phyloP scores from a whole-genome alignment of 441 rosid genomes.

The Pelargonium cotyledonis region DNA sequence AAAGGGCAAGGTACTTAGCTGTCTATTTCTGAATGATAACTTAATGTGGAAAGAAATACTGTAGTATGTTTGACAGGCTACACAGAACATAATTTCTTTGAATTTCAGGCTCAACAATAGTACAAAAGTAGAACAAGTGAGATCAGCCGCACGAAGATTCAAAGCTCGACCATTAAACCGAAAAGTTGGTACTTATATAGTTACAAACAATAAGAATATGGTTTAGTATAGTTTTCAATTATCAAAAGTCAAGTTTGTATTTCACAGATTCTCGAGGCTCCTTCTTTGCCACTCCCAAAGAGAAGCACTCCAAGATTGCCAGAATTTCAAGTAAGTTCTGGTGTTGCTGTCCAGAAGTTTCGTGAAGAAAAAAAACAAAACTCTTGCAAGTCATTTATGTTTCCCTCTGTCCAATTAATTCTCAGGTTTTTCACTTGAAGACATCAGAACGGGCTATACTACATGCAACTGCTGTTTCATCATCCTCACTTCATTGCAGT shows the following conservation, averaged over 20 bases:
- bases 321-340: constrained; percentile 59
- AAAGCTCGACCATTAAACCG: constrained; percentile 87
- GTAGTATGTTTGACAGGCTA: not conserved
- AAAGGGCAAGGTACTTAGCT: constrained; percentile 51
- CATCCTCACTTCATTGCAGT: constrained; percentile 35
- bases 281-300: constrained; percentile 58
- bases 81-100: constrained; percentile 16
- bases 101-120: constrained; percentile 56
- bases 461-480: constrained; percentile 45
- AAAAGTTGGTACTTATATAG: constrained; percentile 45
- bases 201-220: constrained; percentile 4
- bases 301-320: constrained; percentile 69
- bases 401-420: constrained; percentile 17
- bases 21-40: constrained; percentile 11
- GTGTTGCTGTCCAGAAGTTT: constrained; percentile 1
- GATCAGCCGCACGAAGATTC: constrained; percentile 43
- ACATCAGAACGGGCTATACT: constrained; percentile 82
- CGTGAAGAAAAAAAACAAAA: not conserved
- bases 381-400: not conserved
- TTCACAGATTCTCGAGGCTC: constrained; percentile 76
- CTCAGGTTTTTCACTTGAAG: constrained; percentile 77
- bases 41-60: not conserved
- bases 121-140: constrained; percentile 34
- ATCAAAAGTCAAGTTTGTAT: constrained; percentile 12
- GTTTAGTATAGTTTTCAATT: constrained; percentile 8